Base-by-base conservation (phyloP, 345 rosid genomes). In the Odontarrhena argentea region DNA sequence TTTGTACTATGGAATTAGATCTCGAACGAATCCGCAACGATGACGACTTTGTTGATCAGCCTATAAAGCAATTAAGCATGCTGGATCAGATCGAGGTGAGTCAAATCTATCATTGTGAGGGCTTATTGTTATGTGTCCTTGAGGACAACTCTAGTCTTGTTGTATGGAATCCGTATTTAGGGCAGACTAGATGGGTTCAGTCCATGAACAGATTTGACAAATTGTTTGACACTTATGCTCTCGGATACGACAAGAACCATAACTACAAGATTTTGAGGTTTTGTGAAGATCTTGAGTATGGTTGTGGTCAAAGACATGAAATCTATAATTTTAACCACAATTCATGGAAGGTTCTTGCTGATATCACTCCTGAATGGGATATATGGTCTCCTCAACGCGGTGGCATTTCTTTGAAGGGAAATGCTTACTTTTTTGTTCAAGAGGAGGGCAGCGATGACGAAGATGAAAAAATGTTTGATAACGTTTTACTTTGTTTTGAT, bases 151-250 rank as follows among this genome's bases (percentile, higher is more conserved):
- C 14, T 3, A 55, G 9, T 5, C 60, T 55, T 36, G 6, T 32
- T 4, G 36, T 32, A 55, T 55, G 30, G 44, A 55, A 55, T 5
- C 44, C 44, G n/a, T 55, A 36, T 55, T 11, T 55, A 2, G 60
- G 60, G 9, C 9, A 18, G 36, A 55, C n/a, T 2, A 15, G 44
- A 9, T 15, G 60, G 9, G 6, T 36, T 13, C 60, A 9, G 6
- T 3, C n/a, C 7, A 10, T 7, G 6, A 4, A 18, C 12, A 0
- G 10, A 1, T 10, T 10, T 8, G 2, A 10, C 54, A 4, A 18
- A 18, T 0, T 0, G 1, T 0, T 5, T 10, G 35, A 50, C 28
- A 37, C 3, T 28, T 37, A 55, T 37, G 45, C 60, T 55, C 45
- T 37, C 32, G 14, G 45, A 55, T 55, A 55, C 8, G 28, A 37